These are phyloP conservation scores for Medicago lupulina DNA, from an alignment of 306 rosid species.

Conservation along the genomic window DNA sequence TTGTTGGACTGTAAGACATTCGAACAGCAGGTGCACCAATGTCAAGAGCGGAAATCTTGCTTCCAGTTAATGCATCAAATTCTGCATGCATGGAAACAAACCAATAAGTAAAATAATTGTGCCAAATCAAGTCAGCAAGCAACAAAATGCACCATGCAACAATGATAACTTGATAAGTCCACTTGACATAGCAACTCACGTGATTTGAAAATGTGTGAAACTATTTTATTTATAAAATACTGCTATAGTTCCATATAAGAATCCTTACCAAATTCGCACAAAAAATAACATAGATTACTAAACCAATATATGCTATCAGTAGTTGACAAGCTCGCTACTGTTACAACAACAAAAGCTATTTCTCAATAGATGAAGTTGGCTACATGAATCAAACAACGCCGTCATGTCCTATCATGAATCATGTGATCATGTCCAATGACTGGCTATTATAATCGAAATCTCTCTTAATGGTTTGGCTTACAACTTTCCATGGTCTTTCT, in stretches of 20 bases:
- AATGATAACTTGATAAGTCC: constrained; percentile 20
- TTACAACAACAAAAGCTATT: background rate
- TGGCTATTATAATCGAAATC: constrained; percentile 15
- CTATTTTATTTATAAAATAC: constrained; percentile 23
- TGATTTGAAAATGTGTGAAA: constrained; percentile 16
- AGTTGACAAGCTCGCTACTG: constrained; percentile 1
- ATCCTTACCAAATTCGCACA: background rate
- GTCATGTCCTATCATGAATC: background rate
- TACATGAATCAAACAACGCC: constrained; percentile 4
- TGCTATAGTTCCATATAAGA: constrained; percentile 26
- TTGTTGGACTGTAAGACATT: constrained; percentile 92
- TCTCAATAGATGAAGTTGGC: constrained; percentile 6
- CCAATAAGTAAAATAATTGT: constrained; percentile 32
- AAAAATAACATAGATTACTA: constrained; percentile 2
- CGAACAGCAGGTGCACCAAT: constrained; percentile 87
- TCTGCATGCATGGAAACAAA: constrained; percentile 54
- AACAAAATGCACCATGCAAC: constrained; percentile 21
- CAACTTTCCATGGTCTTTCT: constrained; percentile 10
- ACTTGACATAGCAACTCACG: constrained; percentile 10
- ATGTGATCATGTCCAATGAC: background rate
- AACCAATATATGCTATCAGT: constrained; percentile 2
- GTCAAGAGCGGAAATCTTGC: constrained; percentile 86
- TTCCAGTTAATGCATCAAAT: constrained; percentile 89
- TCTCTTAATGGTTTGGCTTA: constrained; percentile 12
- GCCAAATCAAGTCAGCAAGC: constrained; percentile 27